Base-by-base conservation (phyloP, 306 rosid genomes). In the Macrotyloma uniflorum region DNA sequence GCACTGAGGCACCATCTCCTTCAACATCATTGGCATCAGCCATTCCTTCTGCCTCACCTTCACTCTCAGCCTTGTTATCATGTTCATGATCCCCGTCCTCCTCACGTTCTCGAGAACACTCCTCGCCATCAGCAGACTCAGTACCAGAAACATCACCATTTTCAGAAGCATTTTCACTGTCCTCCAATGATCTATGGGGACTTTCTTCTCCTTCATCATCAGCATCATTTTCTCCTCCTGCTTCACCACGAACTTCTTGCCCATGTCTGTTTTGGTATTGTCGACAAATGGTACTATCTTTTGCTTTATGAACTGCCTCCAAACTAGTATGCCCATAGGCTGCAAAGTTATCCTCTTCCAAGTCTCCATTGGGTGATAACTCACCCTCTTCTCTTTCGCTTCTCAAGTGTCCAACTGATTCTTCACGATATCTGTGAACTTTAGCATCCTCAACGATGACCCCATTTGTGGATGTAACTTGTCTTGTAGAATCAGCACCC, bases 41-140 rank as follows among this genome's bases (percentile, higher is more conserved):
- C 88, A 85, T 91, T 79, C 94, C 99, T 85, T 96, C 99, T 22
- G 89, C 99, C 88, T 96, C 99, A 36, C 98, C 99, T 90, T 96
- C 99, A 78, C 99, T 96, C 88, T 96, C 99, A 5, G 91, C 97
- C 89, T 93, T 93, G 63, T 91, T 76, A 83, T 86, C 91, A 69
- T 85, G 89, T 72, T 90, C 98, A 35, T 79, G 83, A 71, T 89
- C 89, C 78, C 92, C 96, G 59, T 90, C 90, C 88, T 85, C 76
- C 84, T 92, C 97, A 5, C 76, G 94, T 84, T 92, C 98, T 28
- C 87, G 97, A 86, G 98, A 92, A 87, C 98, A 91, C 59, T 95
- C 93, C 82, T 93, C 98, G 19, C 90, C 99, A 76, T 93, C 98
- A 70, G 86, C 99, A 67, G 97, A 93, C 82, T 93, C 99, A 4